These are phyloP conservation scores for Aspergillus saccharolyticus DNA, from an alignment of 495 filamentous ascomycete species.

Conservation along the genomic window DNA sequence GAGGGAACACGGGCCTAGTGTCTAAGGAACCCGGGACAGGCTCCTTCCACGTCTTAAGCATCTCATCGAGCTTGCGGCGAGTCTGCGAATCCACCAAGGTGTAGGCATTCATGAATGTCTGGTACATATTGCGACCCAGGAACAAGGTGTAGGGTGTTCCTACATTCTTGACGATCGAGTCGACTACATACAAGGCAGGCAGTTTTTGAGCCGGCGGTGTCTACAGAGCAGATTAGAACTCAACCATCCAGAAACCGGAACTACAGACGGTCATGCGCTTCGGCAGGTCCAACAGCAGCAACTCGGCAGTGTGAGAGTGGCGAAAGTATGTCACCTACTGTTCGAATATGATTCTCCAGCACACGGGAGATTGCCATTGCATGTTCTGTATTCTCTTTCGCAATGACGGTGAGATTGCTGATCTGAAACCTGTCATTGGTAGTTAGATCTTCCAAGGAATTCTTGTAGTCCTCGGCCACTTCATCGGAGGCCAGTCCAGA, in stretches of 20 bases:
- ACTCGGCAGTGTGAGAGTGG: slow-evolving; percentile 10
- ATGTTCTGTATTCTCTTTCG: slow-evolving; percentile 92
- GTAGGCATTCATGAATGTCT: slow-evolving; percentile 95
- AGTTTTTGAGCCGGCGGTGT: slow-evolving; percentile 79
- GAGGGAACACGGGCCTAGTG: slow-evolving; percentile 79
- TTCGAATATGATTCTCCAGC: slow-evolving; percentile 85
- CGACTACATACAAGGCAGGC: slow-evolving; percentile 93
- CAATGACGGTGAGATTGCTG: slow-evolving; percentile 90
- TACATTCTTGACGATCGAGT: slow-evolving; percentile 98
- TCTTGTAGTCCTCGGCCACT: slow-evolving; percentile 90
- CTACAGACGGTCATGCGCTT: slow-evolving; percentile 18
- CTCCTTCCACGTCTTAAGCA: slow-evolving; percentile 98
- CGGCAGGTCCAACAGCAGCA: slow-evolving; percentile 14
- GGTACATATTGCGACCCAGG: slow-evolving; percentile 83
- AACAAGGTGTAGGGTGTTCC: slow-evolving; percentile 95
- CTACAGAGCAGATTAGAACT: slow-evolving; percentile 52
- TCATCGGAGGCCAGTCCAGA: slow-evolving; percentile 70
- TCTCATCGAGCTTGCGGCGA: slow-evolving; percentile 88
- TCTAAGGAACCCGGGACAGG: slow-evolving; percentile 89
- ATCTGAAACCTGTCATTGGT: slow-evolving; percentile 89
- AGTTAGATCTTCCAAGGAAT: slow-evolving; percentile 84
- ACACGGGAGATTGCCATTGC: slow-evolving; percentile 85
- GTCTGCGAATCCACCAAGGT: slow-evolving; percentile 73
- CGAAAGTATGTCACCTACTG: slow-evolving; percentile 56
- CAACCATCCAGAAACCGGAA: slow-evolving; percentile 18